phyloP scores from a whole-genome alignment of 768 basidiomycete species.

The Tephrocybe sp. region DNA sequence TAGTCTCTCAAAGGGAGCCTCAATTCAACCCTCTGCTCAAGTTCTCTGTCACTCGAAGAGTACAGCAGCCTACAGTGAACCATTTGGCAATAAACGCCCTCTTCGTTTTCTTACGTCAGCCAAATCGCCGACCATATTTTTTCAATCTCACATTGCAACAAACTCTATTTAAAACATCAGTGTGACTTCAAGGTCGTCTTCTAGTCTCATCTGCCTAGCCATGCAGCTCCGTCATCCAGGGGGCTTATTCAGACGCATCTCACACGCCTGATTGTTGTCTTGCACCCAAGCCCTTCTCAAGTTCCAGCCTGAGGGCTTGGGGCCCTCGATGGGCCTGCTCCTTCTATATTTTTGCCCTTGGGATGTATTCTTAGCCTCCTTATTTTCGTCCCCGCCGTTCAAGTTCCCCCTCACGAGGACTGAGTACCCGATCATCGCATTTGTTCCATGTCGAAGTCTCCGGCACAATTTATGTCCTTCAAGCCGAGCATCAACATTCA shows the following conservation, averaged over 20 bases:
- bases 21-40: background rate
- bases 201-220: background rate
- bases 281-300: background rate
- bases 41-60: background rate
- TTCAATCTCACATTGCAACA: conserved; percentile 14
- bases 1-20: background rate
- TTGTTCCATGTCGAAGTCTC: background rate
- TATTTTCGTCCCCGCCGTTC: background rate
- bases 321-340: background rate
- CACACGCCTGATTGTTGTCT: background rate
- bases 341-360: background rate
- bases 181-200: background rate
- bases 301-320: background rate
- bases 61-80: background rate
- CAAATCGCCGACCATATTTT: conserved; percentile 23
- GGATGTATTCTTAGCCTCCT: background rate
- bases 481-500: background rate
- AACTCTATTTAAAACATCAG: background rate
- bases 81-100: background rate
- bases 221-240: background rate
- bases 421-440: conserved; percentile 7
- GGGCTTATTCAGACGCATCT: background rate
- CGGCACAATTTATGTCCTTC: background rate
- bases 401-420: background rate
- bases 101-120: conserved; percentile 21